A percentile compares a stretch with the other conserved stretches of the same genome.
Evolutionary conservation across 208 protist species (phyloP).

Genomic region (Leishmania amazonensis): DNA sequence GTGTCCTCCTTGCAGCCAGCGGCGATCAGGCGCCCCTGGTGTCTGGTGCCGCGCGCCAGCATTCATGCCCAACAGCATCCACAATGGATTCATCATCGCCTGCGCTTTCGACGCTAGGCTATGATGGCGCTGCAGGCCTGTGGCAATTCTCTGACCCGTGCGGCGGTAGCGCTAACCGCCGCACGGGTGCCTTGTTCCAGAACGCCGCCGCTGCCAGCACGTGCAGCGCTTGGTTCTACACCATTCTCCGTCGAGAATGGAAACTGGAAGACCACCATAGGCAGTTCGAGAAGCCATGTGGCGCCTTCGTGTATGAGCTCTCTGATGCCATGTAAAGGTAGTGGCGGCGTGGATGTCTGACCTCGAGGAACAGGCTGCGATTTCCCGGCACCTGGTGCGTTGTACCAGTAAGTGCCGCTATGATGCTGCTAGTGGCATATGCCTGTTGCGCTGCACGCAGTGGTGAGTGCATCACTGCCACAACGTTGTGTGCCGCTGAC

Average conservation of each 20-base stretch:
- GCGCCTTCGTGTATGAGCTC: slow-evolving; percentile 37
- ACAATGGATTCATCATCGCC: neutral
- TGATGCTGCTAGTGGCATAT: slow-evolving; percentile 40
- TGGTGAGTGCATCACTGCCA: slow-evolving; percentile 50
- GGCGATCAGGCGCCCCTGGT: neutral
- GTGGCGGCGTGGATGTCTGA: slow-evolving; percentile 51
- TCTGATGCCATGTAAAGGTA: slow-evolving; percentile 31
- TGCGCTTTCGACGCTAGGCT: neutral
- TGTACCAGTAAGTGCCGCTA: slow-evolving; percentile 50
- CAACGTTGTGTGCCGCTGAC: slow-evolving; percentile 48
- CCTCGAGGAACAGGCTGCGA: slow-evolving; percentile 24
- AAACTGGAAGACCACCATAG: slow-evolving; percentile 50
- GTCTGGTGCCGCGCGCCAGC: neutral
- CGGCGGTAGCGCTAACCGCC: neutral
- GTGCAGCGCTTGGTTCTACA: slow-evolving; percentile 33
- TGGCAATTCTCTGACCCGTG: neutral
- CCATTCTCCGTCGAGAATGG: slow-evolving; percentile 48
- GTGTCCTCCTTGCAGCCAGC: neutral
- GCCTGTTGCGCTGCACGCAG: slow-evolving; percentile 46
- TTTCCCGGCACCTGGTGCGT: slow-evolving; percentile 28
- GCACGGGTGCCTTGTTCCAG: neutral
- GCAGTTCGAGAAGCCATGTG: slow-evolving; percentile 48
- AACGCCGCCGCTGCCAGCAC: neutral
- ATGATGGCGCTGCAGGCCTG: neutral
- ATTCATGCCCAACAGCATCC: neutral